Base-by-base conservation (phyloP, 495 filamentous ascomycete species). In the Patellaria atrata region DNA sequence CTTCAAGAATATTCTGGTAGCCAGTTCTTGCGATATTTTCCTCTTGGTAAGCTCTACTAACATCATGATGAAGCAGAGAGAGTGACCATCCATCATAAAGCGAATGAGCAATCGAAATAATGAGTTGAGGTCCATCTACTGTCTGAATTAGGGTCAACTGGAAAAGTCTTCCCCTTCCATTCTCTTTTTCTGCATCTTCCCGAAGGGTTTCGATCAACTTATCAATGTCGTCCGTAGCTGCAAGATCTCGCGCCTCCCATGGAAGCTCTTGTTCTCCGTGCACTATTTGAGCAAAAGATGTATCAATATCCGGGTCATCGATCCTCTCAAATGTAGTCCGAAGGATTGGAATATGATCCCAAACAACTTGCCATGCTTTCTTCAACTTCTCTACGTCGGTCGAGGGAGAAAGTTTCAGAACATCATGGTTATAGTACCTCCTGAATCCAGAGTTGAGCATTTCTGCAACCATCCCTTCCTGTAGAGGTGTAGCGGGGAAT, bases 11-110 rank as follows among this genome's bases (percentile, higher is more conserved):
- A 1, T 47, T 22, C 15, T 62, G 57, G 37, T 67, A 70, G 5
- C 45, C 47, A 10, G 58, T 61, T 19, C 75, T 60, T 3, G 51
- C 16, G 3, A 22, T 38, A 14, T 58, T 53, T 11, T 44, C 15
- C 1, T 55, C 63, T 11, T 58, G 26, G 42, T 82, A 84, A 12
- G 75, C 69, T 23, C 44, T 57, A 16, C 59, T 51, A 0, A 89
- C 68, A 37, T 83, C 77, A 25, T 65, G 55, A 43, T 83, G 75
- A 8, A 89, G 54, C 6, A 79, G 59, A 10, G 60, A 54, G 9
- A 85, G 56, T 6, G 78, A 83, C 61, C 68, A 77, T 6, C 82
- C 82, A 49, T 89, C 82, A 42, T 85, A 86, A 22, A 85, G 61
- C 0, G 79, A 80, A 52, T 89, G 82, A 3, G 81, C 67, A 30